phyloP scores from a whole-genome alignment of 306 rosid genomes.

The Castanea crenata region DNA sequence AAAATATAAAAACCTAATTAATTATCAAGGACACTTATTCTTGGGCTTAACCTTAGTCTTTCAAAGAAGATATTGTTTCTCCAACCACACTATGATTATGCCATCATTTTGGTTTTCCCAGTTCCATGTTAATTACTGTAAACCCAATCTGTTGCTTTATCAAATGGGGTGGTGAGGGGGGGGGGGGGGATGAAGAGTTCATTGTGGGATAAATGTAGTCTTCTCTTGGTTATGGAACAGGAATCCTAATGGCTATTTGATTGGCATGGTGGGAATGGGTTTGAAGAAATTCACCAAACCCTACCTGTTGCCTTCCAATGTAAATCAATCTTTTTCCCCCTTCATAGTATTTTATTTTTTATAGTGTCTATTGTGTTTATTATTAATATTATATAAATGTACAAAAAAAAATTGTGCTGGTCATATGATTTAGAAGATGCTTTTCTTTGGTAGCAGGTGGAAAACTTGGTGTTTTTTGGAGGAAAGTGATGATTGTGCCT shows the following conservation, averaged over 20 bases:
- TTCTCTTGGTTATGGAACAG: neutral
- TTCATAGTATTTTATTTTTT: neutral
- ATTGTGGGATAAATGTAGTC: neutral
- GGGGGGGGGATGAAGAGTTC: neutral
- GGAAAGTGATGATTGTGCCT: constrained; percentile 67
- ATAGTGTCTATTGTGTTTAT: neutral
- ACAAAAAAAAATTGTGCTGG: neutral
- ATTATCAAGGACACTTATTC: too few relatives aligned
- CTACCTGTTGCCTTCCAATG: neutral
- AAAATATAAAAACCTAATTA: too few relatives aligned
- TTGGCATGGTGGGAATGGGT: neutral
- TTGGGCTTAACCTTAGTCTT: too few relatives aligned
- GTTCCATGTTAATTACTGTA: neutral
- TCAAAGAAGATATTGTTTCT: too few relatives aligned
- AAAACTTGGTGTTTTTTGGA: constrained; percentile 62
- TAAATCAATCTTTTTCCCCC: neutral
- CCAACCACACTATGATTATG: too few relatives aligned
- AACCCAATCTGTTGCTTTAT: neutral
- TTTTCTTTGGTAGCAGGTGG: constrained; percentile 49
- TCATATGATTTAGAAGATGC: constrained; percentile 8
- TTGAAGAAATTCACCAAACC: neutral
- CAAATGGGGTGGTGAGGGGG: neutral
- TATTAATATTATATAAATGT: neutral
- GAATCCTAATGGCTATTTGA: neutral
- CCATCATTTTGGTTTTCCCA: neutral